These are phyloP conservation scores for Puccinia horiana DNA, from an alignment of 1,284 basidiomycete genomes.

Conservation along the genomic window DNA sequence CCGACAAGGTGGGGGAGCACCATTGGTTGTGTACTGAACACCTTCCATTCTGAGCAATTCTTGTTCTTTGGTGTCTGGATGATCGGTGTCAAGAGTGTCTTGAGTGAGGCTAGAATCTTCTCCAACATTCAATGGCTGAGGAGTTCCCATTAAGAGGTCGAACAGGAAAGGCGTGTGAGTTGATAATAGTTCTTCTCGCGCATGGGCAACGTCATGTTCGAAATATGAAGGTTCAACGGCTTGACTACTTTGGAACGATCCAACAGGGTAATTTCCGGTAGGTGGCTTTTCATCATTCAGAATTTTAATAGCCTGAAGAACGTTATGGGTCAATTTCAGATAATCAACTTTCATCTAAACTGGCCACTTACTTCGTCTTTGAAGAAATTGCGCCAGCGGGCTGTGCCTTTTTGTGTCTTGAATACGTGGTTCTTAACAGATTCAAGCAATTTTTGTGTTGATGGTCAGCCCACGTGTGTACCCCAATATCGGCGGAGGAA, in stretches of 20 bases:
- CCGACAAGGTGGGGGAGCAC: neutral
- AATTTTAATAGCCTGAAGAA: neutral
- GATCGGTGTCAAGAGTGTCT: neutral
- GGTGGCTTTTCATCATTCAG: neutral
- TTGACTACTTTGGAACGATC: neutral
- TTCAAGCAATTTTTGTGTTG: too few relatives aligned
- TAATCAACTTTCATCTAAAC: too few relatives aligned
- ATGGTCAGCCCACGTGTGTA: too few relatives aligned
- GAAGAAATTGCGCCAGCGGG: too few relatives aligned
- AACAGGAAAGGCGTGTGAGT: neutral
- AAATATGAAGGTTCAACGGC: neutral
- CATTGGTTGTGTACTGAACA: neutral
- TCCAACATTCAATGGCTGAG: neutral
- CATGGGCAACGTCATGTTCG: neutral
- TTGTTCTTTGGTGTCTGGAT: neutral
- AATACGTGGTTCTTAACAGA: too few relatives aligned
- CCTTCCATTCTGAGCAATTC: neutral
- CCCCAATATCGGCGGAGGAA: too few relatives aligned
- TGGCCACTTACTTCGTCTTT: too few relatives aligned
- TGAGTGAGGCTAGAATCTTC: too few relatives aligned
- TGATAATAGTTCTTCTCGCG: neutral
- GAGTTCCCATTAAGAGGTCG: neutral
- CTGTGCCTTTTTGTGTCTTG: too few relatives aligned
- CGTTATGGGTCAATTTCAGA: too few relatives aligned
- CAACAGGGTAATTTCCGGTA: neutral